Base-by-base conservation (phyloP, 2,329 filamentous ascomycete genomes). In the Arthrinium phaeospermum region DNA sequence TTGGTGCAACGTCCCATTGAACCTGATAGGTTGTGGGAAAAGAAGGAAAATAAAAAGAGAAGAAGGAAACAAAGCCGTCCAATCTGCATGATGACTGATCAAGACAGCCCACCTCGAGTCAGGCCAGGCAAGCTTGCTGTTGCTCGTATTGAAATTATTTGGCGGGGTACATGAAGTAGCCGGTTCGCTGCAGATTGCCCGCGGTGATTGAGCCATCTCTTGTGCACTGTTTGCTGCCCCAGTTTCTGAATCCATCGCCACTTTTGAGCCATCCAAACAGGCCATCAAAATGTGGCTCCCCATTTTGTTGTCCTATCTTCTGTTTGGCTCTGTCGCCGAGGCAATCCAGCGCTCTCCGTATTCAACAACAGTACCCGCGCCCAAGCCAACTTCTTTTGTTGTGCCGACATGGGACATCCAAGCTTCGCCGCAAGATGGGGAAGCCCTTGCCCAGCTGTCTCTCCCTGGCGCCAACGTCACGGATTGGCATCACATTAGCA, bases 391-490 rank as follows among this genome's bases (percentile, higher is more conserved):
- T 10, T 61, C 74, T 3, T 74, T 76, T 4, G 75, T 78, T 16
- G 83, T 87, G 70, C 82, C 84, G 3, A 76, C 78, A 30, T 90
- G 88, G 88, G 80, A 86, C 72, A 76, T 90, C 24, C 84, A 87
- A 71, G 87, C 87, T 0, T 80, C 84, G 0, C 80, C 83, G 2
- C 74, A 79, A 47, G 78, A 80, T 5, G 78, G 80, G 1, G 77
- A 76, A 16, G 78, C 86, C 70, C 75, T 86, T 16, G 73, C 77
- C 4, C 73, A 74, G 0, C 76, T 88, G 49, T 89, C 88, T 0
- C 75, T 74, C 22, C 78, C 84, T 0, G 85, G 85, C 0, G 73
- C 84, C 7, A 81, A 90, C 74, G 85, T 85, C 0, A 83, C 84
- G 0, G 81, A 82, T 67, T 91, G 90, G 90, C 80, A 88, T 74